A percentile compares a stretch with the other conserved stretches of the same genome.
phyloP scores from a whole-genome alignment of 2,329 filamentous ascomycete genomes.

The Alternaria arborescens region DNA sequence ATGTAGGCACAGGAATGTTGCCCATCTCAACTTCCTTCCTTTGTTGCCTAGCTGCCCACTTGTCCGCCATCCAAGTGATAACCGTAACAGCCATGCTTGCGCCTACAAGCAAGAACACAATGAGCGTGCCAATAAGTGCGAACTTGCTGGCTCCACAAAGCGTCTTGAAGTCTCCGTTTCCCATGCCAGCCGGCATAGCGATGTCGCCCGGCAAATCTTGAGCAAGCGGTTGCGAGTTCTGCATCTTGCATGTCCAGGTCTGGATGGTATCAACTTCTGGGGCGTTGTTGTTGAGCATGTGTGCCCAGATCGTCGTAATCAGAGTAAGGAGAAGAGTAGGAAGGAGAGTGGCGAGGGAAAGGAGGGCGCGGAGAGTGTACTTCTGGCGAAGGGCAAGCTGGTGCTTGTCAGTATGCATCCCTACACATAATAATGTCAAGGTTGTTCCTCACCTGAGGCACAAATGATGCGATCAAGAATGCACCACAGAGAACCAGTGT shows the following conservation, averaged over 20 bases:
- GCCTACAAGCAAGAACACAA: constrained; percentile 52
- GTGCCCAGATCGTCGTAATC: constrained; percentile 52
- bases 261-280: constrained; percentile 51
- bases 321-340: constrained; percentile 52
- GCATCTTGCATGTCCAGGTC: constrained; percentile 53
- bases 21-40: constrained; percentile 46
- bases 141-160: constrained; percentile 57
- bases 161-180: constrained; percentile 48
- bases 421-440: not conserved
- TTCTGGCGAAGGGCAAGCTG: constrained; percentile 45
- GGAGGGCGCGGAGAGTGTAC: constrained; percentile 51
- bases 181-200: constrained; percentile 37
- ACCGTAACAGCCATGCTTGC: constrained; percentile 43
- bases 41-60: constrained; percentile 44
- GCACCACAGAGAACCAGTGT: constrained; percentile 51
- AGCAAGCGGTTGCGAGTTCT: constrained; percentile 31
- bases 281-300: constrained; percentile 47
- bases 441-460: constrained; percentile 43
- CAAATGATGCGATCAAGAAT: constrained; percentile 45
- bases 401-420: constrained; percentile 8
- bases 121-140: constrained; percentile 55
- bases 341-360: constrained; percentile 47
- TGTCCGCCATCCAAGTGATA: constrained; percentile 50
- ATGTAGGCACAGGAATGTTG: constrained; percentile 15
- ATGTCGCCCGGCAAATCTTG: constrained; percentile 31